Base-by-base conservation (phyloP, 768 basidiomycete species). In the Russula earlei region DNA sequence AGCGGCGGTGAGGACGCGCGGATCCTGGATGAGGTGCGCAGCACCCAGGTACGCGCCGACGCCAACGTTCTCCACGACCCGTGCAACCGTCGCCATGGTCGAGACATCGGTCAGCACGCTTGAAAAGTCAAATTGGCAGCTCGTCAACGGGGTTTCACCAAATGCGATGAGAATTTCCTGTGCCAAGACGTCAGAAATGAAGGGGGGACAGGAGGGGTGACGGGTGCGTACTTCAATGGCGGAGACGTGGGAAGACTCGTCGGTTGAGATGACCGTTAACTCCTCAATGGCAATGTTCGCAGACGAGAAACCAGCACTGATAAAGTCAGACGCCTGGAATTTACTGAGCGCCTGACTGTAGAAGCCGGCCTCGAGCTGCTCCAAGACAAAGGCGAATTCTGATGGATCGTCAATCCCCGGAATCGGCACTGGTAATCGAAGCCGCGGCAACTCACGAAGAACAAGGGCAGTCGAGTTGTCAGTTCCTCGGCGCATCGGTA, bases 321-420 rank as follows among this genome's bases (percentile, higher is more conserved):
- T 68, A 68, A 90, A 90, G 67, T 85, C 84, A 4, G 75, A 66
- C 31, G 73, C 70, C 61, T 79, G 69, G 74, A 91, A 91, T 63
- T 82, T 84, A 12, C 68, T 50, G 22, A 89, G 71, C 15, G 80
- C 86, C 64, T 87, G 77, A 2, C 70, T 56, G 67, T 91, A 91
- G 66, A 90, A 90, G 25, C 71, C 63, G 12, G 75, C 76, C 68
- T 90, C 88, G 15, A 90, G 72, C 60, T 83, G 79, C 67, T 91
- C 88, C 42, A 91, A 74, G 47, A 86, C 81, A 66, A 82, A 73
- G 43, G 87, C 85, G 61, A 90, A 90, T 65, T 82, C 88, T 90
- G 54, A 48, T 54, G 53, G 36, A 54, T 19, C 33, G n/a, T 43
- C 7, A 22, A 17, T 15, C n/a, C 3, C 3, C 14, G 33, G 45